Evolutionary conservation across 768 basidiomycete species (phyloP), one percentile per base, ranked within the genome.

Genomic region (Phylloporus sp.): DNA sequence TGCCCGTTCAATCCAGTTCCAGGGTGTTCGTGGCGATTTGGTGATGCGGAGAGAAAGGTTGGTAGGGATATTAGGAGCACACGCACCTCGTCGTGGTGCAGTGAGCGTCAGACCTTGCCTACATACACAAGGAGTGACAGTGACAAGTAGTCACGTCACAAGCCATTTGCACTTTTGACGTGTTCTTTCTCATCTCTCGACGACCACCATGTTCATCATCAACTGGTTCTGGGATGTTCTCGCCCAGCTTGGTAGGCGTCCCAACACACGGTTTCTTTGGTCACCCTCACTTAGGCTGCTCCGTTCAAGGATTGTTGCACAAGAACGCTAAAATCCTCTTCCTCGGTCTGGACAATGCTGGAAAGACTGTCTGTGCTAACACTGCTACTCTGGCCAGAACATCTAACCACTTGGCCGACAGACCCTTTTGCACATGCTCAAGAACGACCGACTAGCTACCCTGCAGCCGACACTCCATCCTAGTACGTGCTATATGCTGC

Each of bases 271-370:
- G 11, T 20, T 12, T 32, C n/a, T 34, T 11, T 39, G 28, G 24
- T 16, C 26, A 18, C 18, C 47, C 1, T 24, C 45, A 22, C 47
- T 57, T 18, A 55, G 32, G 47, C 47, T 5, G 38, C 34, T n/a
- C 29, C 35, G 47, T 16, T 31, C 36, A 57, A 95, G 93, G 93
- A 59, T 79, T 95, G 62, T 64, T 87, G 74, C 90, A 94, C 79
- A 97, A 99, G 88, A 97, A 97, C 69, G 97, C 97, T 59, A 99
- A 98, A 82, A 97, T 99, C 69, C 82, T 99, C 57, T 99, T 99
- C 85, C 82, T 99, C 47, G 97, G 97, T 57, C 82, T 98, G 49
- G 95, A 98, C 70, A 99, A 98, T 77, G 97, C 97, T 47, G 95
- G 97, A 67, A 99, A 98, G 81, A 98, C 97, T 54, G 95, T 97